Conservation (phyloP, 257 asterid species). For the Solanum pinnatisectum region DNA sequence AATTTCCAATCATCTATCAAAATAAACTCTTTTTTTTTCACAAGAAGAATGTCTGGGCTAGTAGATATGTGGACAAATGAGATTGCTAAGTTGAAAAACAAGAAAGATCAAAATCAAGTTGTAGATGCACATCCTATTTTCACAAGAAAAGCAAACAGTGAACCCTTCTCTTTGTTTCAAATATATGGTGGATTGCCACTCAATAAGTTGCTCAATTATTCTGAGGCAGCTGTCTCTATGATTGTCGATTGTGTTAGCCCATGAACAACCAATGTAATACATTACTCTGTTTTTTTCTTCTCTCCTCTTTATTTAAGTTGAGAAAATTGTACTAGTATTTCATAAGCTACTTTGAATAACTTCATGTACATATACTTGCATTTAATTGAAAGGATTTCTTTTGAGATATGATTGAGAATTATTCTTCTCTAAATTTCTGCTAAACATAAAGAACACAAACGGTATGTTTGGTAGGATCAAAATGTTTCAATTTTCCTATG, state of each 20-base stretch:
- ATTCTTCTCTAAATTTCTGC: background rate
- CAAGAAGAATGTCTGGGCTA: background rate
- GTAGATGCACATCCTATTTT: background rate
- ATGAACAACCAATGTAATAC: background rate
- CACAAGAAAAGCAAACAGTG: background rate
- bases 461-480: too few species aligned
- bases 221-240: background rate
- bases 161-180: background rate
- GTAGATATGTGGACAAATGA: background rate
- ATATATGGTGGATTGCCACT: background rate
- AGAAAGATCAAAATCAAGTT: background rate
- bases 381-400: background rate
- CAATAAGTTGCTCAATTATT: background rate
- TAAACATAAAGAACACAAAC: background rate
- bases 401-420: background rate
- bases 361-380: background rate
- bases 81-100: background rate
- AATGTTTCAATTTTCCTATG: too few species aligned
- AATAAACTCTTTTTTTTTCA: background rate
- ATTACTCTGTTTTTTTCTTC: background rate
- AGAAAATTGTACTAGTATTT: background rate
- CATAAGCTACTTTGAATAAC: background rate
- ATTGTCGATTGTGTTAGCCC: background rate
- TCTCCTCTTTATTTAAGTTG: background rate
- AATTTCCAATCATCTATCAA: background rate